Conservation (phyloP, 306 rosid genomes). For the Prinsepia uniflora region DNA sequence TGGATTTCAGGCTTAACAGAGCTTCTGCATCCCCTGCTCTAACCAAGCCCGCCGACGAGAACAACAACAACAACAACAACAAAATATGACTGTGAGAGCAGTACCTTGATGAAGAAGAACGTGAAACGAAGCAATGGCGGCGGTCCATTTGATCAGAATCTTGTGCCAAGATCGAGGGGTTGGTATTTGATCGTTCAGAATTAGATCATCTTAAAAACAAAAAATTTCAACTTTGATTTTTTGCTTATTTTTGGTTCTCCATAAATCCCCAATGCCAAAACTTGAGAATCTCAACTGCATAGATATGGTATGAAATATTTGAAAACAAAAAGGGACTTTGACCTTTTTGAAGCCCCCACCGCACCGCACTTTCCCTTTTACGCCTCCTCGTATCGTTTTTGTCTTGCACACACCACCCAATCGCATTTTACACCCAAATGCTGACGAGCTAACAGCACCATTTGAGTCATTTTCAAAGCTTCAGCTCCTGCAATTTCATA, state of each 20-base stretch:
- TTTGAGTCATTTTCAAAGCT: slow-evolving; percentile 2
- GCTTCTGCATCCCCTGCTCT: slow-evolving; percentile 52
- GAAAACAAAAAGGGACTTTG: neutral
- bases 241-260: neutral
- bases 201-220: neutral
- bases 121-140: neutral
- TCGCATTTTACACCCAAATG: slow-evolving; percentile 4
- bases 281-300: neutral
- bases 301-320: neutral
- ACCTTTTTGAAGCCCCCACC: neutral
- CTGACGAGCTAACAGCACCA: slow-evolving; percentile 6
- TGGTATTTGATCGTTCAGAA: neutral
- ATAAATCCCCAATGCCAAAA: too few relatives aligned
- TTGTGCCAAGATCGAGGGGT: neutral
- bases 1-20: slow-evolving; percentile 53
- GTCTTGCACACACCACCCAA: neutral
- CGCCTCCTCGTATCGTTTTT: neutral
- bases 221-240: neutral
- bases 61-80: slow-evolving; percentile 18
- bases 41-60: slow-evolving; percentile 16
- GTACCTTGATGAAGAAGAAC: neutral
- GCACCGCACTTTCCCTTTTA: neutral
- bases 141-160: neutral
- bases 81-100: slow-evolving; percentile 2
- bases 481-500: neutral